Conservation (phyloP, 495 filamentous ascomycete species). For the Xylaria venustula region DNA sequence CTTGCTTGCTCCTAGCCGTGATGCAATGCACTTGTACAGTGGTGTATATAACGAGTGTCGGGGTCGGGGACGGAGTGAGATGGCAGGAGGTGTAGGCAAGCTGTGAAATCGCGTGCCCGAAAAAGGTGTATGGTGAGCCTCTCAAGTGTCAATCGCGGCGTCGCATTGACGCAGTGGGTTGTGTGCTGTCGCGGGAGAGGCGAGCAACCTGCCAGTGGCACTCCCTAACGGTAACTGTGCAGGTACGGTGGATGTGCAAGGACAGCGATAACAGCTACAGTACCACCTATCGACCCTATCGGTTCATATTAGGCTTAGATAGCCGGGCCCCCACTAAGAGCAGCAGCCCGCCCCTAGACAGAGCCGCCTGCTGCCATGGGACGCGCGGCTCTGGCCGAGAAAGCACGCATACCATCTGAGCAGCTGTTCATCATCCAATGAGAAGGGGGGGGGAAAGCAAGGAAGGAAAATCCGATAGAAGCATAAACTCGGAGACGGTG, state of each 20-base stretch:
- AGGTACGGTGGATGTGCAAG: neutral
- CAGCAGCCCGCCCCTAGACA: neutral
- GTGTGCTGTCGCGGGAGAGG: constrained; percentile 2
- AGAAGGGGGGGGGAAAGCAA: neutral
- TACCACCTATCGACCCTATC: neutral
- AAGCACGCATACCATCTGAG: neutral
- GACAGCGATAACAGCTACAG: neutral
- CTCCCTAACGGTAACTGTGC: neutral
- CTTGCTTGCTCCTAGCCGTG: neutral
- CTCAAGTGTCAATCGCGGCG: neutral
- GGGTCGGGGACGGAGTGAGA: too few relatives aligned
- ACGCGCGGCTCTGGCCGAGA: constrained; percentile 5
- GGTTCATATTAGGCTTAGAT: neutral
- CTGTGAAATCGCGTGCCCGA: too few relatives aligned
- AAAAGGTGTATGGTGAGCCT: too few relatives aligned
- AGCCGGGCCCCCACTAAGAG: neutral
- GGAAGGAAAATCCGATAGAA: neutral
- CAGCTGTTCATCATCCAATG: neutral
- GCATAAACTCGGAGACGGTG: neutral
- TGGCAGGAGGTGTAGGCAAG: too few relatives aligned
- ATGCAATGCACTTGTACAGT: neutral
- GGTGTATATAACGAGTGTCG: constrained; percentile 1
- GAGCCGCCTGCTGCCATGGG: neutral
- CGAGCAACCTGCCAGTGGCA: neutral
- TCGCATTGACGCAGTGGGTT: neutral